Base-by-base conservation (phyloP, 2,329 filamentous ascomycete species). In the Cercospora zeae-maydis region DNA sequence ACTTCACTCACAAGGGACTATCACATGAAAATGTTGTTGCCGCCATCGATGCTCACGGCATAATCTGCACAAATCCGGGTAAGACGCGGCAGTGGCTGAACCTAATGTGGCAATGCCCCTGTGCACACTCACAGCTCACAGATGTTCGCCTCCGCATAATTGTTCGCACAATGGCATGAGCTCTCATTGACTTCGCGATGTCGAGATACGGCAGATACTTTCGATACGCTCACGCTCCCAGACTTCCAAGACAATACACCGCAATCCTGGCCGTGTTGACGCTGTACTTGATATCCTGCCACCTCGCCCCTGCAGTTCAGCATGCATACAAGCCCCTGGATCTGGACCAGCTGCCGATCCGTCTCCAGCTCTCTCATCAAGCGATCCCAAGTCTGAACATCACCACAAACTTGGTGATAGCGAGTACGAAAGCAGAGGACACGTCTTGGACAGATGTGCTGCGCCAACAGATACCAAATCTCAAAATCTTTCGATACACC, bases 401-500 rank as follows among this genome's bases (percentile, higher is more conserved):
- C 21, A 58, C 36, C 24, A 33, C 37, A 14, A 66, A 68, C 39
- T 52, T 69, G 9, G 66, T 69, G 7, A 59, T 68, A 31, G 66
- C 66, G 16, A 63, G 64, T 21, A 57, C 59, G 10, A 53, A 42
- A 45, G 52, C 58, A 49, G 30, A 69, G 39, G 62, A 69, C 61
- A 66, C 58, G 11, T 62, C 64, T 3, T 69, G 67, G 67, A 62
- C 66, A 16, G 36, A 49, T 10, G 27, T 57, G 7, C 59, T 69
- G 4, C 4, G 14, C 10, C 30, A 19, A 21, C 56, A 42, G 4
- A 63, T 68, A 5, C 62, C 66, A 9, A 64, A 67, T 37, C 63
- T 68, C 57, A 63, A 63, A n/a, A 56, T 69, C 49, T 52, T 64
- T 11, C 63, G 65, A 13, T 69, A 69, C 45, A 49, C 66, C 30